A percentile compares a stretch with the other conserved stretches of the same genome.
Conservation (phyloP, 148 eudicot species). For the Rhododendron williamsianum region DNA sequence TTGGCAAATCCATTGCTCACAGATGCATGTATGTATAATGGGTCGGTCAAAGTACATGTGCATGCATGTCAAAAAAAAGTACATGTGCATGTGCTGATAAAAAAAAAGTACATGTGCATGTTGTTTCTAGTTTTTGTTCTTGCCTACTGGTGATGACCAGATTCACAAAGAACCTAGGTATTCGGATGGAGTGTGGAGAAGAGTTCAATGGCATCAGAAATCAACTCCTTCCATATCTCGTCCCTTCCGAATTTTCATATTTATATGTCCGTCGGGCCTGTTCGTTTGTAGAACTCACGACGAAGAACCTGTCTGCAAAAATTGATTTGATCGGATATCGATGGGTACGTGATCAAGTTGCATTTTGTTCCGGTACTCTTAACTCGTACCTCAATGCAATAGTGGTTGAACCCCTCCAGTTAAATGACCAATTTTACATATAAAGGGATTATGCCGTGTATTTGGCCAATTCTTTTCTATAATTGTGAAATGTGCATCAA, state of each 20-base stretch:
- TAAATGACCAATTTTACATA: too few species aligned
- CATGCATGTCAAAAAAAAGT: not conserved
- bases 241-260: not conserved
- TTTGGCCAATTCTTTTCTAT: too few species aligned
- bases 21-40: not conserved
- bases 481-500: too few species aligned
- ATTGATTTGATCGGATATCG: not conserved
- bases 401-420: too few species aligned
- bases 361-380: not conserved
- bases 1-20: not conserved
- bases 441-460: too few species aligned
- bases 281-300: not conserved
- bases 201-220: too few species aligned
- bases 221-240: not conserved
- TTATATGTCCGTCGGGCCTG: not conserved
- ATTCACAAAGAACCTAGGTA: not conserved
- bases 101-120: not conserved
- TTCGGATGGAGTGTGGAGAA: not conserved
- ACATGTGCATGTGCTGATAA: not conserved
- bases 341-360: not conserved
- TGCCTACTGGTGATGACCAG: not conserved
- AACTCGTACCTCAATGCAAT: too few species aligned
- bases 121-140: not conserved
- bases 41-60: not conserved
- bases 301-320: not conserved